Base-by-base conservation (phyloP, 345 rosid genomes). In the Leavenworthia alabamica region DNA sequence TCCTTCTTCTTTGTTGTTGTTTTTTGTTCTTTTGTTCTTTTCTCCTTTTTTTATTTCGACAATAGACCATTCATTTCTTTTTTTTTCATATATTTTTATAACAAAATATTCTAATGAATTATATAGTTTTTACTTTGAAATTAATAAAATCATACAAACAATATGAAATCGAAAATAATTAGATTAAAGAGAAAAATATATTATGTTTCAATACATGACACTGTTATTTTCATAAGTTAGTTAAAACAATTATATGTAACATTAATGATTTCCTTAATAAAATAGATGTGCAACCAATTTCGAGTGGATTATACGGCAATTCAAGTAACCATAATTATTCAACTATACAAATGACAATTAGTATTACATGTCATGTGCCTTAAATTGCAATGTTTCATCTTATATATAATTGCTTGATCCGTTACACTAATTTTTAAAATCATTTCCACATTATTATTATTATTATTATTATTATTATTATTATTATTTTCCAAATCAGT, bases 1-100 rank as follows among this genome's bases (percentile, higher is more conserved):
- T 50, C 73, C 66, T 68, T 68, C 73, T 68, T 68, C 60, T 68
- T 60, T 68, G 31, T 60, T 68, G 31, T 60, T 68, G 12, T 7
- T 49, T 68, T 67, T 59, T 58, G 62, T 66, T 56, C 31, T 56
- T 66, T 66, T 39, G 8, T 46, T 44, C 3, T 39, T 56, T 58
- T 11, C 7, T 7, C 20, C 7, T 7, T 14, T 15, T 19, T 56
- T 39, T 14, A 7, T 57, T 56, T 56, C 12, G 0, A 20, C 12
- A 23, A 20, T 29, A 24, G 56, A 29, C 56, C 56, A 50, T 50
- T 50, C 56, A 8, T 16, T 49, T 49, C 24, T 50, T 24, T 50
- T 39, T 50, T 50, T 29, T 4, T 29, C 23, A 16, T 8, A 29
- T n/a, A 1, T 50, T 14, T 40, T 14, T 14, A 14, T 3, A 26